These are phyloP conservation scores for Paracorniculantispora psalliotae DNA, from an alignment of 2,329 filamentous ascomycete species.

Conservation along the genomic window DNA sequence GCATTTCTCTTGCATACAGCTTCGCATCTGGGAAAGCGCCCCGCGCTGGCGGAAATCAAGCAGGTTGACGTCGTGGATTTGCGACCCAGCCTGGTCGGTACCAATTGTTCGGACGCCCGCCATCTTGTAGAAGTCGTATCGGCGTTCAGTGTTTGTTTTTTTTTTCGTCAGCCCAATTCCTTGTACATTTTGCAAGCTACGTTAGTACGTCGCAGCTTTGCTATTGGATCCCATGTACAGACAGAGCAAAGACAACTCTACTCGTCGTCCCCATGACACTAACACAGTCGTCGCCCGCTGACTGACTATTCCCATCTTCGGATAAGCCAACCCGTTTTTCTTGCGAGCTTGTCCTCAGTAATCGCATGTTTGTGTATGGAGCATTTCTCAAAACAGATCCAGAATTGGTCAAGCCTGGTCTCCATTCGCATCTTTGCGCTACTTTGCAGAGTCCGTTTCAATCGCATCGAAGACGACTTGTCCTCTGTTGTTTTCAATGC, in stretches of 20 bases:
- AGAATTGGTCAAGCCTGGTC: not conserved
- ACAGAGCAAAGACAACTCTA: not conserved
- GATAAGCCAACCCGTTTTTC: not conserved
- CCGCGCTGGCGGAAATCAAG: too few species aligned
- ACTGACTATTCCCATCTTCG: not conserved
- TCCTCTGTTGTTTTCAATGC: not conserved
- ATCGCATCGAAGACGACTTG: not conserved
- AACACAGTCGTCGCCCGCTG: not conserved
- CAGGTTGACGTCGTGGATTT: too few species aligned
- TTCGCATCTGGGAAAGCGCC: too few species aligned
- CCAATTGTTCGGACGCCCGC: too few species aligned
- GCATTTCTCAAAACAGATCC: not conserved
- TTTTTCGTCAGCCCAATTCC: too few species aligned
- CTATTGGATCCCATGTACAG: not conserved
- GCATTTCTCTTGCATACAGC: not conserved
- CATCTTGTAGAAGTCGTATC: too few species aligned
- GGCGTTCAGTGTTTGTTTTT: too few species aligned
- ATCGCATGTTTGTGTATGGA: not conserved
- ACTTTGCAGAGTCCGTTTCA: not conserved
- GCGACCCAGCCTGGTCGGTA: too few species aligned
- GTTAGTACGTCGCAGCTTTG: too few species aligned
- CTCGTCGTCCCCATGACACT: not conserved
- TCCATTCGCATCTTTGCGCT: not conserved
- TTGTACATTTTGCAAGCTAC: too few species aligned
- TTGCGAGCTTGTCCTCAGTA: not conserved